Evolutionary conservation across 2,329 filamentous ascomycete species (phyloP).

Genomic region (Nothopassalora personata): DNA sequence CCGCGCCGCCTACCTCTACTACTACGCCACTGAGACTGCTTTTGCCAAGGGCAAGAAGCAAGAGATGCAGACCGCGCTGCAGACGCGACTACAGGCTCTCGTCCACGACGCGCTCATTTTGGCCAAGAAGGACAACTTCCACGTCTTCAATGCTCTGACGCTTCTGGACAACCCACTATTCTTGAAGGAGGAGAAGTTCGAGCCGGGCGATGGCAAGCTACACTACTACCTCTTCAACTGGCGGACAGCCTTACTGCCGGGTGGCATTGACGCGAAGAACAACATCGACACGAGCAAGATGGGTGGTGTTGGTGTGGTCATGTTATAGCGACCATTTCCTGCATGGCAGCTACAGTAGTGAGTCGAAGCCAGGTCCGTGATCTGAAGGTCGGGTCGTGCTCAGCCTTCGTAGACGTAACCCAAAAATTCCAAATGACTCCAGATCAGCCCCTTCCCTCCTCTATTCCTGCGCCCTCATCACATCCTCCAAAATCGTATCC

Average conservation of each 20-base stretch:
- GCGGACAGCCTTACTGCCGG: conserved; percentile 74
- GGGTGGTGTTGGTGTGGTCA: conserved; percentile 85
- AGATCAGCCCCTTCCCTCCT: neutral
- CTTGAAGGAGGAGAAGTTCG: conserved; percentile 89
- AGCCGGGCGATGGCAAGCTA: conserved; percentile 85
- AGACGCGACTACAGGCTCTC: conserved; percentile 72
- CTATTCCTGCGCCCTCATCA: neutral
- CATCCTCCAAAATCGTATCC: conserved; percentile 11
- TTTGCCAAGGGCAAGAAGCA: conserved; percentile 50
- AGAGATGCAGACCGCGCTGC: conserved; percentile 56
- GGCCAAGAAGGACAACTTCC: conserved; percentile 77
- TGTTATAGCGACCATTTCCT: conserved; percentile 52
- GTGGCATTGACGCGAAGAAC: conserved; percentile 77
- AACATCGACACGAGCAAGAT: conserved; percentile 68
- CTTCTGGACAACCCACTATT: conserved; percentile 92
- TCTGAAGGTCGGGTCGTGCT: too few relatives aligned
- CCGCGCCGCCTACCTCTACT: conserved; percentile 91
- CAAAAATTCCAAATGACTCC: neutral
- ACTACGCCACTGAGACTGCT: conserved; percentile 82
- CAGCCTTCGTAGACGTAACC: too few relatives aligned
- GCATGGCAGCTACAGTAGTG: neutral
- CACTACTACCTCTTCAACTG: conserved; percentile 99
- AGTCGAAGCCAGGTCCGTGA: neutral
- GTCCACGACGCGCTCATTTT: conserved; percentile 81
- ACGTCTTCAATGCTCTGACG: conserved; percentile 94